Percentiles rank a stretch among this genome's conserved stretches.
Evolutionary conservation across 371 early-diverging fungal species (phyloP).

Genomic region (Fennellomyces sp.): DNA sequence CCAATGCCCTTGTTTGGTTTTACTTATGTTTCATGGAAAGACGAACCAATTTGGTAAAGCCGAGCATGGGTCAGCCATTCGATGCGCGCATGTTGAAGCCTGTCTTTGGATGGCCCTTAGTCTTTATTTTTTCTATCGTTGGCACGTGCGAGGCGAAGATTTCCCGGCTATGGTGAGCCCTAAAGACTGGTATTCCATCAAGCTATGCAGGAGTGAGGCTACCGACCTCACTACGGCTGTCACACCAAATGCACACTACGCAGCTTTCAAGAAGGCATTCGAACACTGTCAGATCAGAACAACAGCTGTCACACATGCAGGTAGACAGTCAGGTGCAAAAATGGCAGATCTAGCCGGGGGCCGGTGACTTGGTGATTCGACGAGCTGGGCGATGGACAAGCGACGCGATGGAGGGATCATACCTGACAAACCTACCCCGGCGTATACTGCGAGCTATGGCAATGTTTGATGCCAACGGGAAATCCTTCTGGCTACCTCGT

Average conservation of each 20-base stretch:
- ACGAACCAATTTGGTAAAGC: too few species aligned
- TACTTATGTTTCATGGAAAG: too few species aligned
- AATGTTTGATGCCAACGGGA: background rate
- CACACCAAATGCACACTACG: background rate
- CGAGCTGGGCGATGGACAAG: conserved; percentile 1
- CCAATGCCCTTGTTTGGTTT: too few species aligned
- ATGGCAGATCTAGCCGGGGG: background rate
- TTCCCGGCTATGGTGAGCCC: background rate
- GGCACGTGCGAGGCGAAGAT: background rate
- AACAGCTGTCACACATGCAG: background rate
- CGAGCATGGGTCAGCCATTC: too few species aligned
- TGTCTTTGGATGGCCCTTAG: too few species aligned
- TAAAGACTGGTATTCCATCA: background rate
- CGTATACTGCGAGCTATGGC: background rate
- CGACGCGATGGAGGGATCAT: background rate
- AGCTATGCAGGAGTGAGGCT: background rate
- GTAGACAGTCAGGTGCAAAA: background rate
- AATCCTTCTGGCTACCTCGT: background rate
- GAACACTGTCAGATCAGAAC: too few species aligned
- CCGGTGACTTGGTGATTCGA: background rate
- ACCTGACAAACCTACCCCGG: background rate
- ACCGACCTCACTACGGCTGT: background rate
- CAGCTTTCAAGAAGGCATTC: too few species aligned
- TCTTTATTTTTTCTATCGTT: background rate
- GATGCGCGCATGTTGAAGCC: too few species aligned